Base-by-base conservation (phyloP, 2,329 filamentous ascomycete species). In the Aspergillus sp. region DNA sequence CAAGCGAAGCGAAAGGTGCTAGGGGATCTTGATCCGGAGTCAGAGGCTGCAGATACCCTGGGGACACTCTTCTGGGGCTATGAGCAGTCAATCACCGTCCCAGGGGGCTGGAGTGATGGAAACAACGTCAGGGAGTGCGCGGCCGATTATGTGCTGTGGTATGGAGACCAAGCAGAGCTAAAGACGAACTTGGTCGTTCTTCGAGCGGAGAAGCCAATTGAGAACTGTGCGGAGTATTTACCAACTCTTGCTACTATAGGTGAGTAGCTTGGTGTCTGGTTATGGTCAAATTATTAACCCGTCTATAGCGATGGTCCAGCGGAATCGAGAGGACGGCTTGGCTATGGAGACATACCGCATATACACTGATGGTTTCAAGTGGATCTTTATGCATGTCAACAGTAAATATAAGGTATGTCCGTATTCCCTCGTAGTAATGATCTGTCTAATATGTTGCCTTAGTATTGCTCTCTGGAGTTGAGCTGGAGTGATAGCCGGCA, bases 301-400 rank as follows among this genome's bases (percentile, higher is more conserved):
- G n/a, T 23, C 11, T 23, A 25, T 35, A 55, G 53, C 53, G n/a
- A 35, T 55, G 37, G 39, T 55, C 12, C 45, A 55, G 4, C 23
- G 44, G 14, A 55, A 44, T 25, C 44, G 23, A 8, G 25, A n/a
- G 33, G 15, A 43, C 14, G 35, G 19, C 12, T 15, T 43, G 2
- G 35, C 35, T 17, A 44, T 23, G 35, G 52, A 48, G 17, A 35
- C 37, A n/a, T 55, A 44, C n/a, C 27, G 50, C 0, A 43, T 52
- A 35, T 35, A 21, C 8, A 52, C 39, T 15, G 39, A 52, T 37
- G 25, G 50, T 8, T 35, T 43, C 27, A 41, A 33, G 6, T 52
- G 39, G 50, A 31, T 44, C 3, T 52, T 52, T 12, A 9, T 52
- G 14, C 40, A 52, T 27, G 15, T 52, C n/a, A 33, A 25, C 21